Base-by-base conservation (phyloP, 2,329 filamentous ascomycete genomes). In the Volutella citrinella region DNA sequence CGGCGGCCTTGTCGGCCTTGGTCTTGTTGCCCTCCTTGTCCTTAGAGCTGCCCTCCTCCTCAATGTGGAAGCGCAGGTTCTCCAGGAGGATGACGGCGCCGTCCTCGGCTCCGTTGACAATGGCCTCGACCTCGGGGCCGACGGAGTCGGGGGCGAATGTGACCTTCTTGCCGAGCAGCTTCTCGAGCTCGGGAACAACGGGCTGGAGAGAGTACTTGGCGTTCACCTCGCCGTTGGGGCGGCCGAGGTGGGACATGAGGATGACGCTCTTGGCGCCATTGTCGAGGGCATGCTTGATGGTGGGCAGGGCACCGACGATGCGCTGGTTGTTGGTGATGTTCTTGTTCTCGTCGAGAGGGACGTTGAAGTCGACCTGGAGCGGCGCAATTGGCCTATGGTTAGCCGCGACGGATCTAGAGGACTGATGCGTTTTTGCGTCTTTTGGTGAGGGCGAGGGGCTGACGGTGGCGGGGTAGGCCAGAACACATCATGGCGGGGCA, bases 251-350 rank as follows among this genome's bases (percentile, higher is more conserved):
- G 60, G 91, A 97, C 93, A 98, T 98, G 63, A 98, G 80, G 58
- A 97, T 71, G 42, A 98, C 90, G 30, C 89, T 75, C 76, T 94
- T 95, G 62, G 90, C 90, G 53, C 87, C 87, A 65, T 95, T 70
- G 51, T 95, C 87, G 57, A 93, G 72, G 60, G 89, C 89, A 67
- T 95, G 83, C 74, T 94, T 94, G 76, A 96, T 95, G 56, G 90
- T 95, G 57, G 89, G 89, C 48, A 95, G 72, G 57, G 93, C 93
- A 60, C 93, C 94, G 58, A 88, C 90, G 60, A 98, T 98, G 67
- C 93, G 90, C 75, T 98, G 93, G 70, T 84, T 88, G 80, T 98
- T 98, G 66, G 93, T 97, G 66, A 98, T 80, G 37, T 94, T 90
- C 74, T 89, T 94, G 63, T 93, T 76, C 52, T 74, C 79, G 63